phyloP scores from a whole-genome alignment of 768 basidiomycete genomes.

The Daedaleopsis nitida region DNA sequence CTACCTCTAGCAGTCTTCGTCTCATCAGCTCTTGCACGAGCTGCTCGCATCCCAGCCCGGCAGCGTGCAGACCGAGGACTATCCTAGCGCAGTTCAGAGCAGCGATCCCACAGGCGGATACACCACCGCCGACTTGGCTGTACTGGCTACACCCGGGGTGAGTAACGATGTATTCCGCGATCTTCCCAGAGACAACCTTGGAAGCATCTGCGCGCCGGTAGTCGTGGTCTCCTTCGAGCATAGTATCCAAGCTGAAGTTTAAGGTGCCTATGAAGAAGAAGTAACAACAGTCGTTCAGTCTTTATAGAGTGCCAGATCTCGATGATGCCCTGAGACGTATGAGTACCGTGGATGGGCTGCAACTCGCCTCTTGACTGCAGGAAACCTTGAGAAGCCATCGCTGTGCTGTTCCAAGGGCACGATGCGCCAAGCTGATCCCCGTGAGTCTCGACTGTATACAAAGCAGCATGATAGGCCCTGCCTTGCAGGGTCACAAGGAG shows the following conservation, averaged over 20 bases:
- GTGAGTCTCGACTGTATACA: too few relatives aligned
- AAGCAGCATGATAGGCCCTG: too few relatives aligned
- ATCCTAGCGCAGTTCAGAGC: conserved; percentile 64
- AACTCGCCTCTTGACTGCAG: background rate
- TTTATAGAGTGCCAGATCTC: background rate
- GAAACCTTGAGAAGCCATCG: too few relatives aligned
- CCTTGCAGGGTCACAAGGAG: too few relatives aligned
- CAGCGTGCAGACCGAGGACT: conserved; percentile 41
- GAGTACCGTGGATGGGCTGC: background rate
- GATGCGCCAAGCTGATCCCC: too few relatives aligned
- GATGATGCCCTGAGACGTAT: too few relatives aligned
- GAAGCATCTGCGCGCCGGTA: background rate
- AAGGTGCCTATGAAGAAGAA: background rate
- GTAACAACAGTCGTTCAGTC: background rate
- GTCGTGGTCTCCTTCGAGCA: background rate
- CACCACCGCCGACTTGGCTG: conserved; percentile 35
- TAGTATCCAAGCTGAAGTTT: background rate
- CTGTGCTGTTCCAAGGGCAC: too few relatives aligned
- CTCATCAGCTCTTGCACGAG: conserved; percentile 39
- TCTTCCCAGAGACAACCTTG: conserved; percentile 2
- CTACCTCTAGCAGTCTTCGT: conserved; percentile 40
- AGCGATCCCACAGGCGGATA: conserved; percentile 67
- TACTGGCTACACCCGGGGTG: conserved; percentile 61
- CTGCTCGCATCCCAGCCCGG: conserved; percentile 28
- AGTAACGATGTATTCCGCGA: conserved; percentile 38